Evolutionary conservation across 257 asterid species (phyloP).

Genomic region (Nicotiana noctiflora): DNA sequence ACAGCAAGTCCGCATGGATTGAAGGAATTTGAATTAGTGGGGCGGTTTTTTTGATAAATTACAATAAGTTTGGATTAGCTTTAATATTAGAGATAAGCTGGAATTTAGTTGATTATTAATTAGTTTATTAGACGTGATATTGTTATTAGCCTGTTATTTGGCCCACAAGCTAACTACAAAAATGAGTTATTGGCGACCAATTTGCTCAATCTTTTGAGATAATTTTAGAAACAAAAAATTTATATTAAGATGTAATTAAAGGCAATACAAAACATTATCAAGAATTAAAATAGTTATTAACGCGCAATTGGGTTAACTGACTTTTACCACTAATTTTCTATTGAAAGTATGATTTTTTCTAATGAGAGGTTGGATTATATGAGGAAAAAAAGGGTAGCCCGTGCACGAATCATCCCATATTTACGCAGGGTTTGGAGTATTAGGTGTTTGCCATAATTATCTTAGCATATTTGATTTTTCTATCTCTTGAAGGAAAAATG

Average conservation of each 20-base stretch:
- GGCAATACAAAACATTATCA: not conserved
- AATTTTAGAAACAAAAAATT: not conserved
- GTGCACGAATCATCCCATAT: too few species aligned
- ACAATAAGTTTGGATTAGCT: not conserved
- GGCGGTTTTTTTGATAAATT: not conserved
- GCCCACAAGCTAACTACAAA: slow-evolving; percentile 5
- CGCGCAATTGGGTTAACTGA: not conserved
- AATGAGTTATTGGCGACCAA: not conserved
- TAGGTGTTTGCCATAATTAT: too few species aligned
- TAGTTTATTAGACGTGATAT: not conserved
- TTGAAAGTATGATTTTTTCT: not conserved
- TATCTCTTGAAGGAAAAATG: too few species aligned
- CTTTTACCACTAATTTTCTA: not conserved
- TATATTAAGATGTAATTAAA: not conserved
- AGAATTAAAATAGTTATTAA: not conserved
- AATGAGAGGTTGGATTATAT: not conserved
- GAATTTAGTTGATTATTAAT: not conserved
- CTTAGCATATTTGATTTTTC: too few species aligned
- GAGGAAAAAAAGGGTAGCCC: too few species aligned
- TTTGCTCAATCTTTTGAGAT: not conserved
- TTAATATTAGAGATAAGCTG: not conserved
- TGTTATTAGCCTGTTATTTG: not conserved
- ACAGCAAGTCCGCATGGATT: not conserved
- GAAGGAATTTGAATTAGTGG: slow-evolving; percentile 2
- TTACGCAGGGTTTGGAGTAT: too few species aligned